Conservation (phyloP, 148 eudicot species). For the Nyssa sinensis region DNA sequence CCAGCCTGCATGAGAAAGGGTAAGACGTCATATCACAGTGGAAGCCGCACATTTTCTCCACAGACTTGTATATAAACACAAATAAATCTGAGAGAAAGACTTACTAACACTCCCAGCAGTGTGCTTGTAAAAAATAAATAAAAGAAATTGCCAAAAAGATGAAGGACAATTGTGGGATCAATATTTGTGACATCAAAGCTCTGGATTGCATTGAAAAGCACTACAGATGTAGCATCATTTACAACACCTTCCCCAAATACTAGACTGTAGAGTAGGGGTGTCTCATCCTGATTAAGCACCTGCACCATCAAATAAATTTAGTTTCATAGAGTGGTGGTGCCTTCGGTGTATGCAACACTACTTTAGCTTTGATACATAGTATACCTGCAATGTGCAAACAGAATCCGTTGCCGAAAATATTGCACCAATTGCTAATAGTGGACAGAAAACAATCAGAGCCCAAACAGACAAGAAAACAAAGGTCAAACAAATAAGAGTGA, state of each 20-base stretch:
- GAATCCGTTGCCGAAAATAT: constrained; percentile 89
- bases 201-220: constrained; percentile 73
- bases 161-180: constrained; percentile 44
- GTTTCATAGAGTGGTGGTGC: constrained; percentile 14
- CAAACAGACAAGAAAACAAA: background rate
- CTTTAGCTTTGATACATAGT: constrained; percentile 11
- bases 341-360: constrained; percentile 13
- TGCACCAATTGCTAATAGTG: constrained; percentile 66
- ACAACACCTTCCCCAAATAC: constrained; percentile 87
- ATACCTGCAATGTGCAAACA: constrained; percentile 85
- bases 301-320: constrained; percentile 27
- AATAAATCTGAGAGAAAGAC: background rate
- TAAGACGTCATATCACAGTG: constrained; percentile 6
- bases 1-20: constrained; percentile 59
- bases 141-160: constrained; percentile 51
- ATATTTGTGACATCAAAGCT: constrained; percentile 53
- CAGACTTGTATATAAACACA: too few species aligned
- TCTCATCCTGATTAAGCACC: constrained; percentile 86
- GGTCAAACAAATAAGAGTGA: background rate
- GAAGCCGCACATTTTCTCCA: background rate
- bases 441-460: constrained; percentile 16
- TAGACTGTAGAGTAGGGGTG: constrained; percentile 79
- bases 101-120: constrained; percentile 59
- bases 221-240: constrained; percentile 82
- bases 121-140: constrained; percentile 65